Percentiles rank a stretch among this genome's conserved stretches.
These are phyloP conservation scores for Gamarada debralockiae DNA, from an alignment of 495 filamentous ascomycete species.

Conservation along the genomic window DNA sequence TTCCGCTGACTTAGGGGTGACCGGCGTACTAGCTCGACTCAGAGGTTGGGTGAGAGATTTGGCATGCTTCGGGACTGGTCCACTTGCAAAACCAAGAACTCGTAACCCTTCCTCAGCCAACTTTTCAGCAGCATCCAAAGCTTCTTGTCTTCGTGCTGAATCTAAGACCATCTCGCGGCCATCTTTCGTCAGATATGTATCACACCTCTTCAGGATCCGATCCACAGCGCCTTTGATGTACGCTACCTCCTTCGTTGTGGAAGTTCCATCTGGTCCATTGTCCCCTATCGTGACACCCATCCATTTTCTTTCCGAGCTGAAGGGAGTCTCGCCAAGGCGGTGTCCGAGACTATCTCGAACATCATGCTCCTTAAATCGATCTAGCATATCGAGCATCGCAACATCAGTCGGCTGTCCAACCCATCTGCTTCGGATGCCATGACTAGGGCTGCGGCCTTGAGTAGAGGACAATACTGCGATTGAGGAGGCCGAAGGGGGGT, in stretches of 20 bases:
- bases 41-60: slow-evolving; percentile 33
- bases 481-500: slow-evolving; percentile 61
- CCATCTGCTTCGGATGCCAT: slow-evolving; percentile 64
- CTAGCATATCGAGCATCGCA: slow-evolving; percentile 86
- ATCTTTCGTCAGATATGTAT: slow-evolving; percentile 84
- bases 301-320: slow-evolving; percentile 97
- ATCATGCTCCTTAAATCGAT: slow-evolving; percentile 86
- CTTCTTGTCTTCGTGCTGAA: slow-evolving; percentile 66
- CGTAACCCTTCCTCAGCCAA: slow-evolving; percentile 92
- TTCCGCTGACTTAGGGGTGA: slow-evolving; percentile 34
- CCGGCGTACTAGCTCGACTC: slow-evolving; percentile 29
- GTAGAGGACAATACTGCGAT: slow-evolving; percentile 77
- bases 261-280: slow-evolving; percentile 32
- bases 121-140: slow-evolving; percentile 75
- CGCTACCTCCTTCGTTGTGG: slow-evolving; percentile 62
- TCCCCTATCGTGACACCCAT: slow-evolving; percentile 88
- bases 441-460: slow-evolving; percentile 37
- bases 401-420: slow-evolving; percentile 97
- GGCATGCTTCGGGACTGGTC: slow-evolving; percentile 35
- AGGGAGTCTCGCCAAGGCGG: slow-evolving; percentile 80
- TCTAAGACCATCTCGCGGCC: slow-evolving; percentile 87
- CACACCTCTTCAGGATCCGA: slow-evolving; percentile 77
- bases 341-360: slow-evolving; percentile 77
- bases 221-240: slow-evolving; percentile 97
- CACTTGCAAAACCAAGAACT: slow-evolving; percentile 90